These are phyloP conservation scores for Asterochloris sp. DNA, from an alignment of 139 green algal genomes.

Conservation along the genomic window DNA sequence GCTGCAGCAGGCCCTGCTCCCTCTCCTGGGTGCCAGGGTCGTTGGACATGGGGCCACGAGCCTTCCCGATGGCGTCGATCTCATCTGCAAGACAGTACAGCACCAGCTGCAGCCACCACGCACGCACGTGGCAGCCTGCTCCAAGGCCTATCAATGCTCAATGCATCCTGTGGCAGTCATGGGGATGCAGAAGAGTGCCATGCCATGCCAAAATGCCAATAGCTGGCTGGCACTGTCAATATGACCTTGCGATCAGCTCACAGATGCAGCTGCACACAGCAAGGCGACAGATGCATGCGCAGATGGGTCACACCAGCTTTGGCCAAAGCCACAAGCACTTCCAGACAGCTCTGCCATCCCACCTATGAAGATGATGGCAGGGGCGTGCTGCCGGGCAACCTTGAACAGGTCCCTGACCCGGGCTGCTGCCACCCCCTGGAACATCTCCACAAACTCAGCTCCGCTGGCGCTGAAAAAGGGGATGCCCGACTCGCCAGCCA, in stretches of 20 bases:
- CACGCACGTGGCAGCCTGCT: too few species aligned
- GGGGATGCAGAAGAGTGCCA: neutral
- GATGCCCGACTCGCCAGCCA: slow-evolving; percentile 63
- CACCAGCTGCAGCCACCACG: too few species aligned
- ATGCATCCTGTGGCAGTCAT: too few species aligned
- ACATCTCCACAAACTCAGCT: slow-evolving; percentile 83
- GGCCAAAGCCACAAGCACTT: too few species aligned
- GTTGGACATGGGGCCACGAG: slow-evolving; percentile 25
- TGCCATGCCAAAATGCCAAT: neutral
- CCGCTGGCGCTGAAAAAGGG: slow-evolving; percentile 71
- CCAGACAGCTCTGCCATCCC: too few species aligned
- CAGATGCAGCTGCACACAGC: too few species aligned
- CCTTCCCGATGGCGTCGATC: slow-evolving; percentile 96
- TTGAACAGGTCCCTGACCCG: slow-evolving; percentile 91
- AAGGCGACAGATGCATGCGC: too few species aligned
- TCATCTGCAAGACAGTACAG: slow-evolving; percentile 69
- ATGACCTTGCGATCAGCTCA: too few species aligned
- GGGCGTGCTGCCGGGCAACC: slow-evolving; percentile 86
- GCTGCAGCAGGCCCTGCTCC: slow-evolving; percentile 71
- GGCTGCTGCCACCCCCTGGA: slow-evolving; percentile 64
- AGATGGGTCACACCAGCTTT: too few species aligned
- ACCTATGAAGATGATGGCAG: slow-evolving; percentile 98
- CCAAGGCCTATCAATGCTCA: too few species aligned
- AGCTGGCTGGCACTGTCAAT: too few species aligned
- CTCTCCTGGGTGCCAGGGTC: slow-evolving; percentile 61